These are phyloP conservation scores for Penicillium sp. DNA, from an alignment of 2,329 filamentous ascomycete genomes.

Conservation along the genomic window DNA sequence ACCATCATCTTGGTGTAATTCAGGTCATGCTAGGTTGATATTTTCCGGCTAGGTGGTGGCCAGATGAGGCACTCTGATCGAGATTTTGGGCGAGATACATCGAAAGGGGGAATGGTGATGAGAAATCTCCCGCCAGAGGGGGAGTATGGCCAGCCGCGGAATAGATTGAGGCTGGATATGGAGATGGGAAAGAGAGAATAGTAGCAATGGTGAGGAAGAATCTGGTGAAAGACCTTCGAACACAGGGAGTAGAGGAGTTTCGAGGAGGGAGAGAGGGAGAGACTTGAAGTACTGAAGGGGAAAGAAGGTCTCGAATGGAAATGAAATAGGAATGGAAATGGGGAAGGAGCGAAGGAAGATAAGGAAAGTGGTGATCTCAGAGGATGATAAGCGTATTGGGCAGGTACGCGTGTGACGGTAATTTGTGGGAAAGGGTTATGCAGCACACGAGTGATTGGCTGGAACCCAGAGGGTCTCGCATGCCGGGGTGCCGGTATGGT, in stretches of 20 bases:
- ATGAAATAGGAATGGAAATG: not conserved
- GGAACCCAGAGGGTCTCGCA: not conserved
- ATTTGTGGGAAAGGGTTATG: conserved; percentile 1
- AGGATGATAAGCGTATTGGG: conserved; percentile 28
- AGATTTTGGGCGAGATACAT: conserved; percentile 47
- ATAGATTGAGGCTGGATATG: conserved; percentile 5
- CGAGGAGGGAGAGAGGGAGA: not conserved
- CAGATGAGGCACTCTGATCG: conserved; percentile 46
- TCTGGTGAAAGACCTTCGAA: too few species aligned
- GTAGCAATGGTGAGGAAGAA: too few species aligned
- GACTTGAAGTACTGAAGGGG: not conserved
- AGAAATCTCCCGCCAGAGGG: conserved; percentile 14
- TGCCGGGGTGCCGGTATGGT: conserved; percentile 19
- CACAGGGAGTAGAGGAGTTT: conserved; percentile 10
- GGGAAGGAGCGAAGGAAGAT: conserved; percentile 9
- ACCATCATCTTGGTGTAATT: conserved; percentile 44
- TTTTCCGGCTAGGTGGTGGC: conserved; percentile 27
- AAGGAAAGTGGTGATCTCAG: conserved; percentile 23
- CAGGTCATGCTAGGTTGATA: conserved; percentile 22
- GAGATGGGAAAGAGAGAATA: not conserved
- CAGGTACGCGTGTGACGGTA: conserved; percentile 28
- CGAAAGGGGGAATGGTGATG: conserved; percentile 23
- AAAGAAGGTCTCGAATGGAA: not conserved
- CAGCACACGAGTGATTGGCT: conserved; percentile 14
- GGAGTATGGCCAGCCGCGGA: conserved; percentile 12